Percentiles rank a stretch among this genome's conserved stretches.
Conservation (phyloP, 768 basidiomycete species). For the Naganishia vaughanmartiniae region DNA sequence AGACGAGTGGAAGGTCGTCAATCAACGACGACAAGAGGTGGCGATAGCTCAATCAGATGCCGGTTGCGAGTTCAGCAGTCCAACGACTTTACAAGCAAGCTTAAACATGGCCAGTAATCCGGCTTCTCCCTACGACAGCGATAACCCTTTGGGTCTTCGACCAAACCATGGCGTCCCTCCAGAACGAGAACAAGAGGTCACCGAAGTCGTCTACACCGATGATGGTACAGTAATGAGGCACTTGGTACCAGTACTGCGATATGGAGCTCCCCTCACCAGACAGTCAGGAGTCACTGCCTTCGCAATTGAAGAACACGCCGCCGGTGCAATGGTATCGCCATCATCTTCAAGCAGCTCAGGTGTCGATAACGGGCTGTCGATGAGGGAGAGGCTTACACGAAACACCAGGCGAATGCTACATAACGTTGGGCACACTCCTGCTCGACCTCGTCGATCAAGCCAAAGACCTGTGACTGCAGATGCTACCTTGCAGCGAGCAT, state of each 20-base stretch:
- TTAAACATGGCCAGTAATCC: neutral
- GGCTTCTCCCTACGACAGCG: neutral
- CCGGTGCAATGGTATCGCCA: neutral
- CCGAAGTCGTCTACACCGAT: neutral
- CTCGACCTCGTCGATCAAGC: constrained; percentile 6
- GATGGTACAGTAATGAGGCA: neutral
- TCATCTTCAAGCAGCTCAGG: neutral
- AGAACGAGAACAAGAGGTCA: neutral
- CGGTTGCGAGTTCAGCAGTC: neutral
- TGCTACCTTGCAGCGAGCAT: neutral
- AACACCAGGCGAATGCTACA: constrained; percentile 6
- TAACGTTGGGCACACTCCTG: neutral
- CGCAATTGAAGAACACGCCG: neutral
- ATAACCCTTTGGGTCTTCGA: neutral
- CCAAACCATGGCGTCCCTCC: neutral
- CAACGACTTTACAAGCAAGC: neutral
- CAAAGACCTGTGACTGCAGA: constrained; percentile 9
- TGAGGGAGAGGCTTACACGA: neutral
- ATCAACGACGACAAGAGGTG: neutral
- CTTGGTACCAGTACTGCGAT: neutral
- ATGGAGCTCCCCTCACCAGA: neutral
- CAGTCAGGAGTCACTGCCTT: neutral
- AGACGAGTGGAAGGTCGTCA: constrained; percentile 10
- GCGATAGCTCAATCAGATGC: neutral
- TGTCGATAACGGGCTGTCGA: neutral